Evolutionary conservation across 257 asterid species (phyloP).

Genomic region (Phtheirospermum japonicum): DNA sequence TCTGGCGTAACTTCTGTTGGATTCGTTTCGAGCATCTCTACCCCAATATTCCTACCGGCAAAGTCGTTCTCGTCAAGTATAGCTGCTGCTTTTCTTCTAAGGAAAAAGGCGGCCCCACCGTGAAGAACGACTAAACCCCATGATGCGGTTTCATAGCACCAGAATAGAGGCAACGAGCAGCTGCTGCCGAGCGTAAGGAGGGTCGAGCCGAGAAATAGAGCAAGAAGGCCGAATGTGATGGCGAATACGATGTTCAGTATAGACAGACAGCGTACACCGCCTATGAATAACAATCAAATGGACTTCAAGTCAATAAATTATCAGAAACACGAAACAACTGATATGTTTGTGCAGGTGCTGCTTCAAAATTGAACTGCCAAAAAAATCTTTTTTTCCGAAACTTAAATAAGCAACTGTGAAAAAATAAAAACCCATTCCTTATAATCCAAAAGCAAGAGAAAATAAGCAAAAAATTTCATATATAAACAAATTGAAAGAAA

Average conservation of each 20-base stretch:
- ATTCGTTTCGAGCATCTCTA: conserved; percentile 89
- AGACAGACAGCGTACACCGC: conserved; percentile 90
- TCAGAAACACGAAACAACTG: not conserved
- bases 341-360: too few relatives aligned
- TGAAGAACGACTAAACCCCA: conserved; percentile 84
- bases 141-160: conserved; percentile 84
- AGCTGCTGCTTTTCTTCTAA: conserved; percentile 62
- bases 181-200: conserved; percentile 91
- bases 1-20: conserved; percentile 75
- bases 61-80: conserved; percentile 63
- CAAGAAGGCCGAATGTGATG: conserved; percentile 71
- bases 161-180: conserved; percentile 87
- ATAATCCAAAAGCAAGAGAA: not conserved
- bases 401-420: not conserved
- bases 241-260: conserved; percentile 71
- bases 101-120: conserved; percentile 73
- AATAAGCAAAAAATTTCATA: not conserved
- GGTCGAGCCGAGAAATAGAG: conserved; percentile 88
- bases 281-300: conserved; percentile 35
- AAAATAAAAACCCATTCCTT: not conserved
- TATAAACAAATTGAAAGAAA: not conserved
- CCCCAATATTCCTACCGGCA: conserved; percentile 55
- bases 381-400: too few relatives aligned
- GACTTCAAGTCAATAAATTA: not conserved
- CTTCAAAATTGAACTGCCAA: too few relatives aligned